Conservation (phyloP, 768 basidiomycete species). For the Trametes gibbosa region DNA sequence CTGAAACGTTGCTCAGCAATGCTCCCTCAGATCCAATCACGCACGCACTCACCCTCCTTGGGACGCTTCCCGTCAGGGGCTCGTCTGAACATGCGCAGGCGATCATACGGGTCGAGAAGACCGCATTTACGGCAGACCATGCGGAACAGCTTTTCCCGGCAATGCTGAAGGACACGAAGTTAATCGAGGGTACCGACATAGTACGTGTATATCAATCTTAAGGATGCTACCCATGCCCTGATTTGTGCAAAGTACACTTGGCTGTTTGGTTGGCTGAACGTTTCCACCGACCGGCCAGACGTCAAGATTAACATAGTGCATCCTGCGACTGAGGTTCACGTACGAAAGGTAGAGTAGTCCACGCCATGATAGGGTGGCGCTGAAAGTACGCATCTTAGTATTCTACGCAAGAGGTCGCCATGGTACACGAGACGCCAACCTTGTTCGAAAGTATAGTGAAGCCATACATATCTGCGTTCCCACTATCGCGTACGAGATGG, state of each 20-base stretch:
- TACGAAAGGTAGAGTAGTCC: slow-evolving; percentile 67
- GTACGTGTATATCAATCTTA: slow-evolving; percentile 36
- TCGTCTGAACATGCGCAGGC: slow-evolving; percentile 33
- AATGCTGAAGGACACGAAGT: slow-evolving; percentile 40
- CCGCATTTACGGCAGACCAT: slow-evolving; percentile 51
- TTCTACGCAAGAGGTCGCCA: slow-evolving; percentile 61
- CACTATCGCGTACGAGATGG: slow-evolving; percentile 80
- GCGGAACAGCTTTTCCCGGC: slow-evolving; percentile 38
- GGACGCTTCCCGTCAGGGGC: slow-evolving; percentile 45
- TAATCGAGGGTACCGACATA: slow-evolving; percentile 66
- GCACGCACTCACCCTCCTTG: slow-evolving; percentile 65
- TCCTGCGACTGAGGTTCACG: slow-evolving; percentile 88
- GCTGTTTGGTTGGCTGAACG: slow-evolving; percentile 67
- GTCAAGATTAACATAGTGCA: slow-evolving; percentile 82
- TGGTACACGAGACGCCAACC: slow-evolving; percentile 83
- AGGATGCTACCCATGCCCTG: not conserved
- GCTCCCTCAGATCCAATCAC: slow-evolving; percentile 49
- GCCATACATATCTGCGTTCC: slow-evolving; percentile 79
- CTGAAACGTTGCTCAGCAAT: not conserved
- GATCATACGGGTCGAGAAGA: slow-evolving; percentile 78
- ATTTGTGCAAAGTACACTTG: slow-evolving; percentile 65
- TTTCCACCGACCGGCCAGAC: slow-evolving; percentile 49
- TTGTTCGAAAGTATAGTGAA: slow-evolving; percentile 68
- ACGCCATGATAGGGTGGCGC: not conserved
- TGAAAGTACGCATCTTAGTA: slow-evolving; percentile 47